phyloP scores from a whole-genome alignment of 495 filamentous ascomycete species.

The Aspergillus carlsbadensis region DNA sequence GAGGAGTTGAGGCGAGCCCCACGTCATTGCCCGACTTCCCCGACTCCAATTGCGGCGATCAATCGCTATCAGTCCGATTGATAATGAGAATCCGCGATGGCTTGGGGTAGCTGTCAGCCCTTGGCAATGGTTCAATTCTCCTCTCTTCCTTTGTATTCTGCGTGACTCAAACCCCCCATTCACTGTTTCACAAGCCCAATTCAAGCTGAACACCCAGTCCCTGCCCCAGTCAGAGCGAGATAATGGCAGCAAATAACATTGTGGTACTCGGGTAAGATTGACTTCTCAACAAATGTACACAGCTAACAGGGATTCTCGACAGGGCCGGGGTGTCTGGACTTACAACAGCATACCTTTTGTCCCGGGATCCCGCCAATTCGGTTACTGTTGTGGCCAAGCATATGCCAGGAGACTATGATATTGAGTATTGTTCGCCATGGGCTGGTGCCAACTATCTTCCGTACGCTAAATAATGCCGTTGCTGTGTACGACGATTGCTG shows the following conservation, averaged over 20 bases:
- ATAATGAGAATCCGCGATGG: constrained; percentile 6
- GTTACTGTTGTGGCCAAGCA: constrained; percentile 90
- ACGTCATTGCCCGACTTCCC: background rate
- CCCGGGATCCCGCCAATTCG: constrained; percentile 62
- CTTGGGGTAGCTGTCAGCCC: background rate
- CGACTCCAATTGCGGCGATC: background rate
- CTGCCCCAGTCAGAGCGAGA: background rate
- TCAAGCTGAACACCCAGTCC: background rate
- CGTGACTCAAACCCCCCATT: background rate
- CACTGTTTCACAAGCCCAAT: background rate
- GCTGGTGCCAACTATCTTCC: constrained; percentile 92
- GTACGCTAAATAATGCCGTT: constrained; percentile 42
- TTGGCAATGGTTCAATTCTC: constrained; percentile 1
- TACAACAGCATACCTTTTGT: constrained; percentile 84
- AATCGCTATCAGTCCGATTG: constrained; percentile 8
- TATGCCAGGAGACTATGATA: constrained; percentile 98
- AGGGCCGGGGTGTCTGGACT: constrained; percentile 92
- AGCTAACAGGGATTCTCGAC: background rate
- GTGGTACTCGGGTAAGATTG: constrained; percentile 62
- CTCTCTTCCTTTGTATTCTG: background rate
- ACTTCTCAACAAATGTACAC: background rate
- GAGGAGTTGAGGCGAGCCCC: background rate
- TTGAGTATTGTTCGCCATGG: constrained; percentile 95
- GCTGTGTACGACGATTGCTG: background rate
- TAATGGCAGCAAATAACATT: constrained; percentile 51